These are phyloP conservation scores for Metroxylon sagu DNA, from an alignment of 176 grass and related monocot species.

Conservation along the genomic window DNA sequence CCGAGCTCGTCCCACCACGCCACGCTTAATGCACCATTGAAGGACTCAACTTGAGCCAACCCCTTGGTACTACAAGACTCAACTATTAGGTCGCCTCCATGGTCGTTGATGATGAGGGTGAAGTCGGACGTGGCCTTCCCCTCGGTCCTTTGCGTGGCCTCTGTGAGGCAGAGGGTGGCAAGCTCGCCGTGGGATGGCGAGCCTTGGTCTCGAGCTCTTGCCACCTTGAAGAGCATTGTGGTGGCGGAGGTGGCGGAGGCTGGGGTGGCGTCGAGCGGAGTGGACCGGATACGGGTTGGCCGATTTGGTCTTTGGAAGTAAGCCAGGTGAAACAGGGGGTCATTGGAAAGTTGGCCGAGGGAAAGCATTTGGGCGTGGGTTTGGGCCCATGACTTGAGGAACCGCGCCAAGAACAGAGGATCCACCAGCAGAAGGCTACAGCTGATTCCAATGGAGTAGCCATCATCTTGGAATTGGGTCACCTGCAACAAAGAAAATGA, in stretches of 20 bases:
- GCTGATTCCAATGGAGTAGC: conserved; percentile 64
- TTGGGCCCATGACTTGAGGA: conserved; percentile 58
- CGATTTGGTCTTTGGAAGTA: conserved; percentile 41
- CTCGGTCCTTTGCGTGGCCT: conserved; percentile 18
- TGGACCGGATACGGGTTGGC: conserved; percentile 29
- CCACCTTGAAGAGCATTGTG: conserved; percentile 44
- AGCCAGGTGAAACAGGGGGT: conserved; percentile 46
- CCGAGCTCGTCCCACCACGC: conserved; percentile 48
- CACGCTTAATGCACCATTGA: background rate
- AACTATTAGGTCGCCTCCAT: conserved; percentile 16
- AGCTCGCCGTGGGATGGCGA: conserved; percentile 16
- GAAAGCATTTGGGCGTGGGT: conserved; percentile 40
- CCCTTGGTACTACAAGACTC: conserved; percentile 12
- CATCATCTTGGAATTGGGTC: conserved; percentile 52
- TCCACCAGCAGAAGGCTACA: conserved; percentile 60
- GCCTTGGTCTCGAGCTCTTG: background rate
- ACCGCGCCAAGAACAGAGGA: conserved; percentile 43
- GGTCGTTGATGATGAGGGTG: conserved; percentile 24
- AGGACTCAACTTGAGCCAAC: background rate
- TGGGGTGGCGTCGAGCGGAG: conserved; percentile 24
- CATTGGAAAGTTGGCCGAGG: conserved; percentile 3
- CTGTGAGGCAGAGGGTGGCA: conserved; percentile 27
- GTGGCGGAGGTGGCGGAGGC: background rate
- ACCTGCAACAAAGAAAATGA: conserved; percentile 27
- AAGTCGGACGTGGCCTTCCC: background rate